A percentile compares a stretch with the other conserved stretches of the same genome.
Evolutionary conservation across 768 basidiomycete species (phyloP).

Genomic region (Boletus reticuloceps): DNA sequence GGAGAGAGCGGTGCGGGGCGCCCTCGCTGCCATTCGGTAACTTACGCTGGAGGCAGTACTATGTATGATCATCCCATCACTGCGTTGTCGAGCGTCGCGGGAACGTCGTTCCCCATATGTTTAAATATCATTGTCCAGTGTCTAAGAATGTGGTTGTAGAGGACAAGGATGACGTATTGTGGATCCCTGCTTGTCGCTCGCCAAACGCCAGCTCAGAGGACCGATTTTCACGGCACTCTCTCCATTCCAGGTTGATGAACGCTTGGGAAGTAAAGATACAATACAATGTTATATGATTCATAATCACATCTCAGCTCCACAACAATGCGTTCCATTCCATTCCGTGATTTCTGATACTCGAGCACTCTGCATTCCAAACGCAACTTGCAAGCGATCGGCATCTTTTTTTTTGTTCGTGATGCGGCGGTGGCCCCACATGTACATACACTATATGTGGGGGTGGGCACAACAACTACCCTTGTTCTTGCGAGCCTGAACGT

Average conservation of each 20-base stretch:
- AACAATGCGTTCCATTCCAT: slow-evolving; percentile 2
- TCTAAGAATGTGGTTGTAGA: too few relatives aligned
- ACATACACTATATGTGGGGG: too few relatives aligned
- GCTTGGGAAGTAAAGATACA: neutral
- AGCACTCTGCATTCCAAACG: neutral
- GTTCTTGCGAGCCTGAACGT: neutral
- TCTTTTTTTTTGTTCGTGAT: neutral
- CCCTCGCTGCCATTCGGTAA: neutral
- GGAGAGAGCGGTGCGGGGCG: too few relatives aligned
- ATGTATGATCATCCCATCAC: too few relatives aligned
- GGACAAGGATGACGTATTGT: neutral
- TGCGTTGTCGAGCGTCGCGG: neutral
- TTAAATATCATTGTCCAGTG: neutral
- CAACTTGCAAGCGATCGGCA: neutral
- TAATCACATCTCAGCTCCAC: neutral
- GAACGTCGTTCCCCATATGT: neutral
- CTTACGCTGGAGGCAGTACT: neutral
- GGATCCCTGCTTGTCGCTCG: too few relatives aligned
- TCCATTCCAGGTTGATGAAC: neutral
- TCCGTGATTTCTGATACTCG: neutral
- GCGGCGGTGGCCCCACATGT: neutral
- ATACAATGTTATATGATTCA: too few relatives aligned
- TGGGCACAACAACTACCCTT: neutral
- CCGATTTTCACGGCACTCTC: neutral
- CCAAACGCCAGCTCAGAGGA: too few relatives aligned